Percentiles rank a stretch among this genome's conserved stretches.
Conservation (phyloP, 768 basidiomycete species). For the Podaxis carcinomalis region DNA sequence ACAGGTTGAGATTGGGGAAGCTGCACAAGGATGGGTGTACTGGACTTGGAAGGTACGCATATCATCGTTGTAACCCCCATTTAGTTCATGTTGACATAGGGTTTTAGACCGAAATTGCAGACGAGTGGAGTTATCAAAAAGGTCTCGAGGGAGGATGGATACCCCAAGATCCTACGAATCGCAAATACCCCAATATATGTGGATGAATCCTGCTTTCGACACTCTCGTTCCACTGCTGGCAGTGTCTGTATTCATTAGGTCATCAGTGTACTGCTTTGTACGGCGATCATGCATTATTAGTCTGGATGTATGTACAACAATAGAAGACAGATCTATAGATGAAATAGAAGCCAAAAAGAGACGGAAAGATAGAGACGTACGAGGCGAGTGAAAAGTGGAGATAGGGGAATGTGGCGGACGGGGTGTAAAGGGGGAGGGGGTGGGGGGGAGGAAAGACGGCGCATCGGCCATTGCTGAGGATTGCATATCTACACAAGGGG, state of each 20-base stretch:
- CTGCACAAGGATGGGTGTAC: constrained; percentile 66
- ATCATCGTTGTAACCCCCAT: not conserved
- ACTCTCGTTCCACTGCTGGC: not conserved
- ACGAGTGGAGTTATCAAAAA: constrained; percentile 75
- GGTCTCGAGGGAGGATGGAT: constrained; percentile 78
- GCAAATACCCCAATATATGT: constrained; percentile 63
- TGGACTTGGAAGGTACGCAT: constrained; percentile 71
- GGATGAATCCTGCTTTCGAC: not conserved
- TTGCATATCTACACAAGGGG: too few relatives aligned
- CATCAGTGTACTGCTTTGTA: too few relatives aligned
- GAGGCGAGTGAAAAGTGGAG: too few relatives aligned
- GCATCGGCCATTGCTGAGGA: too few relatives aligned
- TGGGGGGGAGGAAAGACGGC: too few relatives aligned
- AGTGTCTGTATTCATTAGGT: not conserved
- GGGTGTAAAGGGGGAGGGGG: too few relatives aligned
- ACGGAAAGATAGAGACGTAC: too few relatives aligned
- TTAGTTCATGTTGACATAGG: not conserved
- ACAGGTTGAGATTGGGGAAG: constrained; percentile 72
- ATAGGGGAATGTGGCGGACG: too few relatives aligned
- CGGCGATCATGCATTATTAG: too few relatives aligned
- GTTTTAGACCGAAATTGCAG: constrained; percentile 55
- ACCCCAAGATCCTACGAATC: constrained; percentile 62
- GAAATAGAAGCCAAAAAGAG: too few relatives aligned
- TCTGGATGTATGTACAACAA: too few relatives aligned
- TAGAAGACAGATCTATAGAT: too few relatives aligned